A percentile compares a stretch with the other conserved stretches of the same genome.
phyloP scores from a whole-genome alignment of 805 yeast genomes.

The Ogataea corticis region DNA sequence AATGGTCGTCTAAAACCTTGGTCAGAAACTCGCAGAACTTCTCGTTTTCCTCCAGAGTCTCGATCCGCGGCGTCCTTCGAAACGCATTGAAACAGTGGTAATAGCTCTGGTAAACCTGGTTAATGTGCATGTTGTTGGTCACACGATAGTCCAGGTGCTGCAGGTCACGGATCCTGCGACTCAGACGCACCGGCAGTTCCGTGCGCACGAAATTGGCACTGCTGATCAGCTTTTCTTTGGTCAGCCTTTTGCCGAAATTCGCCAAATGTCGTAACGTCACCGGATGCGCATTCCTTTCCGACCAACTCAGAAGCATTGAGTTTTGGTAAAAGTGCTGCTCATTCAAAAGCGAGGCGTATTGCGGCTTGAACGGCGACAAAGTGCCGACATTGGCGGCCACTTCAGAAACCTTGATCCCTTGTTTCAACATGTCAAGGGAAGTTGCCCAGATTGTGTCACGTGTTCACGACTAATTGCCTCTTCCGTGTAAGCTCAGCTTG shows the following conservation, averaged over 20 bases:
- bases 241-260: conserved; percentile 78
- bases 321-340: conserved; percentile 88
- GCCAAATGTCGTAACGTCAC: conserved; percentile 89
- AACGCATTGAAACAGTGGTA: conserved; percentile 85
- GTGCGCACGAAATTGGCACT: conserved; percentile 88
- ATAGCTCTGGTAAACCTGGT: conserved; percentile 83
- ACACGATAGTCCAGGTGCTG: conserved; percentile 81
- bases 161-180: conserved; percentile 74
- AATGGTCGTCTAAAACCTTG: conserved; percentile 72
- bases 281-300: conserved; percentile 74
- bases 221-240: conserved; percentile 71
- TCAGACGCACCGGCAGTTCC: conserved; percentile 82
- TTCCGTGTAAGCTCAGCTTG: no score
- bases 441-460: no score
- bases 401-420: conserved; percentile 16
- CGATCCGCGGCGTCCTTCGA: conserved; percentile 68
- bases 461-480: no score
- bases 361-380: conserved; percentile 24
- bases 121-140: conserved; percentile 80
- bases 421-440: conserved; percentile 7
- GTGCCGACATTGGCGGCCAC: conserved; percentile 17
- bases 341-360: conserved; percentile 23
- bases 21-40: conserved; percentile 65
- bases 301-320: conserved; percentile 62
- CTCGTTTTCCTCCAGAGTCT: conserved; percentile 72